phyloP scores from a whole-genome alignment of 1,139 yeast species.

The Hansenula lynferdii region DNA sequence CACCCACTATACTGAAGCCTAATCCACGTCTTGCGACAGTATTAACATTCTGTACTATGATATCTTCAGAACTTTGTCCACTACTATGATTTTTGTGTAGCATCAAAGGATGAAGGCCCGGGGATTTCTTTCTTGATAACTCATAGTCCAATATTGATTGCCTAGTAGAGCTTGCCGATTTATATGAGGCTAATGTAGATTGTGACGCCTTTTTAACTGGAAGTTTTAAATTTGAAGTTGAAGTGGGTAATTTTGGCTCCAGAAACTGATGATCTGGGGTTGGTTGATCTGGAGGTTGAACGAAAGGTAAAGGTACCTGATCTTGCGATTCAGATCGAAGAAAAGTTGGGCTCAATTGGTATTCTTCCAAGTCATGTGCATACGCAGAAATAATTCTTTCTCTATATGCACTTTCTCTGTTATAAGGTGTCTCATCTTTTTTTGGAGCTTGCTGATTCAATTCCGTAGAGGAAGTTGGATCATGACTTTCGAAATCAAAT shows the following conservation, averaged over 20 bases:
- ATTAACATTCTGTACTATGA: neutral
- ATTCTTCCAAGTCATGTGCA: neutral
- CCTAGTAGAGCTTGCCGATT: conserved; percentile 7
- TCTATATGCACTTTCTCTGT: conserved; percentile 1
- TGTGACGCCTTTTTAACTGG: conserved; percentile 3
- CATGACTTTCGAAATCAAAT: neutral
- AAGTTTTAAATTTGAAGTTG: neutral
- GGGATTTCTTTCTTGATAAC: conserved; percentile 17
- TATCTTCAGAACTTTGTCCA: neutral
- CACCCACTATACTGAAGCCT: conserved; percentile 3
- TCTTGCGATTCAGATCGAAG: neutral
- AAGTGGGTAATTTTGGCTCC: neutral
- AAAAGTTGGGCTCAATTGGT: neutral
- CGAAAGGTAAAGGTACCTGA: neutral
- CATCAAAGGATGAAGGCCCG: conserved; percentile 10
- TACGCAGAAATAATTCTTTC: neutral
- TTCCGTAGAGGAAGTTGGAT: too few relatives aligned
- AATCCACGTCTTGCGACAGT: conserved; percentile 2
- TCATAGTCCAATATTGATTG: conserved; percentile 15
- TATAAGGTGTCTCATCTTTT: neutral
- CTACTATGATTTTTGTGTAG: neutral
- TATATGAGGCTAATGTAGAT: conserved; percentile 7
- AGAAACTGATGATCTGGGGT: neutral
- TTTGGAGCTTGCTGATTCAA: neutral
- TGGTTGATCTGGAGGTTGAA: neutral